phyloP scores from a whole-genome alignment of 148 eudicot species.

The Selenicereus undatus region DNA sequence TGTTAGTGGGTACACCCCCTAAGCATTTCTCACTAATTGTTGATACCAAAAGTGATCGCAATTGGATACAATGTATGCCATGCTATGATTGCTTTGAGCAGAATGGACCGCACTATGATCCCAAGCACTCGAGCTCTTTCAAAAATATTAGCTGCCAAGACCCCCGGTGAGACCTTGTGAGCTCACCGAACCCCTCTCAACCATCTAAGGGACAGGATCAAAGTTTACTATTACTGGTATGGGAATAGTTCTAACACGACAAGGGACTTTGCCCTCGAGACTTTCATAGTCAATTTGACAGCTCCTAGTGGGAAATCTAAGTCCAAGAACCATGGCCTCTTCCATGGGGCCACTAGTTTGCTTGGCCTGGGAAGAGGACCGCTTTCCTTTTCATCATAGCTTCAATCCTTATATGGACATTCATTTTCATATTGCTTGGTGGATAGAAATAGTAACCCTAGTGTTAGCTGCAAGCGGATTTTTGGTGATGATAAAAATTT shows the following conservation, averaged over 20 bases:
- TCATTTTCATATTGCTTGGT: conserved; percentile 95
- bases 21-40: conserved; percentile 65
- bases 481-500: conserved; percentile 75
- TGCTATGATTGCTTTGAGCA: conserved; percentile 86
- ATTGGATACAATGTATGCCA: conserved; percentile 85
- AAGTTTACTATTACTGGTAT: conserved; percentile 86
- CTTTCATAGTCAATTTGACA: conserved; percentile 80
- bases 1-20: conserved; percentile 80
- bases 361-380: conserved; percentile 93
- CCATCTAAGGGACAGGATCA: conserved; percentile 39
- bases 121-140: conserved; percentile 54
- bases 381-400: conserved; percentile 77
- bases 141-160: conserved; percentile 63
- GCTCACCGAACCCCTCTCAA: conserved; percentile 61
- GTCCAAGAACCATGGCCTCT: conserved; percentile 72
- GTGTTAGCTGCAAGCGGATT: conserved; percentile 80
- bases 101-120: conserved; percentile 62
- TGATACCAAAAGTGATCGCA: conserved; percentile 90
- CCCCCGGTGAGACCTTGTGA: conserved; percentile 60
- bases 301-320: conserved; percentile 34
- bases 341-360: conserved; percentile 87
- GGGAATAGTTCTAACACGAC: conserved; percentile 96
- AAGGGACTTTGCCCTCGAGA: conserved; percentile 77
- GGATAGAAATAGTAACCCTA: conserved; percentile 66
- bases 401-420: conserved; percentile 72